phyloP scores from a whole-genome alignment of 306 rosid genomes.

The Myrica gale region DNA sequence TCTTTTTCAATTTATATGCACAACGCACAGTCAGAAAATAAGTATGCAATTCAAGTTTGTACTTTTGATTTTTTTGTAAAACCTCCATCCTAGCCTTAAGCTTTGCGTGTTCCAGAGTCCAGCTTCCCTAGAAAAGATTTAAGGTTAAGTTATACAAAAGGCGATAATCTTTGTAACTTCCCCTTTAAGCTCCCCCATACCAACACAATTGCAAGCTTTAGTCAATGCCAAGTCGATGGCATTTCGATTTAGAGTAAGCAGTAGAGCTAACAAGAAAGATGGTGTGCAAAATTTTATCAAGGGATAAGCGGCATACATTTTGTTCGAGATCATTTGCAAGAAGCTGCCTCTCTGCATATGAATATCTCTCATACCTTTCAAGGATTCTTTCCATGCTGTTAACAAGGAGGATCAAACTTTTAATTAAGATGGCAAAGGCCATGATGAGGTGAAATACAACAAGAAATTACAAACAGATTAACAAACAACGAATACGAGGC shows the following conservation, averaged over 20 bases:
- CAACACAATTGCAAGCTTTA: neutral
- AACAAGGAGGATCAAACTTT: constrained; percentile 1
- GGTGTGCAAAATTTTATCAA: too few species aligned
- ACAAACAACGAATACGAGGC: too few species aligned
- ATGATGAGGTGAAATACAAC: too few species aligned
- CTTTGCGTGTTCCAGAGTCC: constrained; percentile 79
- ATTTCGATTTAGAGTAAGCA: neutral
- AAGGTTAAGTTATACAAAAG: neutral
- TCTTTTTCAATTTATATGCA: neutral
- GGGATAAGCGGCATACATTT: constrained; percentile 38
- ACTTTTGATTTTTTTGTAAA: constrained; percentile 64
- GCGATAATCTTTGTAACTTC: too few species aligned
- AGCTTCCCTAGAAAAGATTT: constrained; percentile 49
- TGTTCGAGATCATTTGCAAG: constrained; percentile 38
- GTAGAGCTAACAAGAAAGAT: neutral
- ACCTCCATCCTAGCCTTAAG: constrained; percentile 82
- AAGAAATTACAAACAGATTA: too few species aligned
- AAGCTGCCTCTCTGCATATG: constrained; percentile 65
- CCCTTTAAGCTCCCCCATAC: too few species aligned
- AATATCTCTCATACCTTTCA: constrained; percentile 82
- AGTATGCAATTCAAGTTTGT: neutral
- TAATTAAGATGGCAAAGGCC: too few species aligned
- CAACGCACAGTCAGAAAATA: too few species aligned
- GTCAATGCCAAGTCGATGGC: neutral
- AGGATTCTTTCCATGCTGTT: constrained; percentile 80